Evolutionary conservation across 495 filamentous ascomycete species (phyloP).

Genomic region (Aspergillus nanangensis): DNA sequence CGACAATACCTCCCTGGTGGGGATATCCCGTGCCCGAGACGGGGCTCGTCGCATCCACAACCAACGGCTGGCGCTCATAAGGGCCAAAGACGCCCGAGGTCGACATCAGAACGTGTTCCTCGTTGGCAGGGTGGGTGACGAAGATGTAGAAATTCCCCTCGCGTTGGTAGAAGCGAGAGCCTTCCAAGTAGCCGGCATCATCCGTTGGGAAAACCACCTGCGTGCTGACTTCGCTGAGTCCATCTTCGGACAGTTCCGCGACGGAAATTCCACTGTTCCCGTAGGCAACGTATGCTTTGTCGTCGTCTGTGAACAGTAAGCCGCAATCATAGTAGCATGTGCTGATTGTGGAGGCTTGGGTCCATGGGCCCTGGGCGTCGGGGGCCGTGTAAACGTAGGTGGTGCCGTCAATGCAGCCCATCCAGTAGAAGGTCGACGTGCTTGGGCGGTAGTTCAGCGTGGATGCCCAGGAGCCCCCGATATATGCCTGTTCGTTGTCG

Average conservation of each 20-base stretch:
- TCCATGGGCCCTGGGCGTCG: conserved; percentile 36
- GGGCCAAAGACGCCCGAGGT: conserved; percentile 39
- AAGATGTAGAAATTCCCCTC: conserved; percentile 53
- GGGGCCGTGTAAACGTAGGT: conserved; percentile 49
- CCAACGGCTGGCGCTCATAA: conserved; percentile 33
- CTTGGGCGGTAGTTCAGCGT: conserved; percentile 45
- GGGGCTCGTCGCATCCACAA: conserved; percentile 30
- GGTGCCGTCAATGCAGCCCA: conserved; percentile 47
- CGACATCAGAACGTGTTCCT: conserved; percentile 45
- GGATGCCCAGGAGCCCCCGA: conserved; percentile 52
- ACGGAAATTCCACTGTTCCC: conserved; percentile 45
- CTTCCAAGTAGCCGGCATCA: conserved; percentile 42
- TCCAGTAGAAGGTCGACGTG: conserved; percentile 49
- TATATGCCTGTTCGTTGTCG: conserved; percentile 39
- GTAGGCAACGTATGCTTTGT: conserved; percentile 54
- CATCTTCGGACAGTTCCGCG: conserved; percentile 46
- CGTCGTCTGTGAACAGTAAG: conserved; percentile 50
- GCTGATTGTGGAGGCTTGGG: conserved; percentile 18
- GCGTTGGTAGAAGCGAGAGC: conserved; percentile 52
- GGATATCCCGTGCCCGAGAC: conserved; percentile 39
- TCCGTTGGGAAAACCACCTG: conserved; percentile 34
- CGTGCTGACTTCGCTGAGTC: conserved; percentile 35
- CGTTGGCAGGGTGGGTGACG: conserved; percentile 37
- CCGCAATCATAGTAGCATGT: conserved; percentile 58
- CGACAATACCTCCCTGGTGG: conserved; percentile 54